Evolutionary conservation across 805 yeast genomes (phyloP).

Genomic region (Monosporozyma aquatica): DNA sequence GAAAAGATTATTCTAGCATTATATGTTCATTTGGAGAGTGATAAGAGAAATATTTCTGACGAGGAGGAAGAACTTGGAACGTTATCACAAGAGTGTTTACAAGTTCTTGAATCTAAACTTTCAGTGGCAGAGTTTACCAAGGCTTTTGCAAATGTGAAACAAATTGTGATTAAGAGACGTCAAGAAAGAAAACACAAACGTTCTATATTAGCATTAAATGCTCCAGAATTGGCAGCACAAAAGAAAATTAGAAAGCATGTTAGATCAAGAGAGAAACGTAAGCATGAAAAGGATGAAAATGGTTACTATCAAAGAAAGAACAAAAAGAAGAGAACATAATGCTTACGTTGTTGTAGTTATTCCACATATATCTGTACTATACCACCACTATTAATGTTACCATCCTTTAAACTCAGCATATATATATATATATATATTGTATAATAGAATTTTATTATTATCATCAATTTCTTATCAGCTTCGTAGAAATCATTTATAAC

Average conservation of each 20-base stretch:
- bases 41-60: conserved; percentile 24
- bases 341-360: no score
- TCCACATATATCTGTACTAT: no score
- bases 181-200: conserved; percentile 67
- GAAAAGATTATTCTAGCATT: conserved; percentile 48
- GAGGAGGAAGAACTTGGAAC: conserved; percentile 44
- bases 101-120: conserved; percentile 54
- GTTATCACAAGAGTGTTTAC: conserved; percentile 56
- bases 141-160: conserved; percentile 55
- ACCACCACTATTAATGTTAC: no score
- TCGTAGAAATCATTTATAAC: no score
- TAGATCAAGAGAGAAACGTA: conserved; percentile 68
- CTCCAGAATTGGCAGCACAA: conserved; percentile 76
- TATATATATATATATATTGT: no score
- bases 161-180: conserved; percentile 50
- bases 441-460: no score
- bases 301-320: conserved; percentile 65
- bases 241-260: conserved; percentile 70
- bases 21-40: conserved; percentile 39
- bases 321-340: conserved; percentile 31
- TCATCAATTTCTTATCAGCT: no score
- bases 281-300: conserved; percentile 61
- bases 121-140: conserved; percentile 63
- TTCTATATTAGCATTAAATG: conserved; percentile 63
- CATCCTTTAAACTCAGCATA: no score